A percentile compares a stretch with the other conserved stretches of the same genome.
Conservation (phyloP, 2,329 filamentous ascomycete genomes). For the Beauveria pseudobassiana region DNA sequence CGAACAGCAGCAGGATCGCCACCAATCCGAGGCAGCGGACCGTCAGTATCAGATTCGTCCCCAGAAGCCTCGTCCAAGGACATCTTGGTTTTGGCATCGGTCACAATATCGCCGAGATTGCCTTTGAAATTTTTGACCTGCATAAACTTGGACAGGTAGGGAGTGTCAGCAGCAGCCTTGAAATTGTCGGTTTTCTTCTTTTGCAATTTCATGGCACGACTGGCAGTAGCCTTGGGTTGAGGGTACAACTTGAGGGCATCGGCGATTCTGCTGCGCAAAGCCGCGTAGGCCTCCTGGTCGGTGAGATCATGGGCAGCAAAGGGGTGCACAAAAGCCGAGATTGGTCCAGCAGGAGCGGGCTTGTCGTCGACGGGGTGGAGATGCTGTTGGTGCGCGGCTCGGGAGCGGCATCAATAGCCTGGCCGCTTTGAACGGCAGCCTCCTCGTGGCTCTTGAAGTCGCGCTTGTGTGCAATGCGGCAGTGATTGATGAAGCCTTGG, state of each 20-base stretch:
- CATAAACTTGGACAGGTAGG: conserved; percentile 61
- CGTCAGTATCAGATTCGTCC: conserved; percentile 45
- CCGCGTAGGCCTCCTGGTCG: conserved; percentile 44
- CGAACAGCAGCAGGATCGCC: conserved; percentile 20
- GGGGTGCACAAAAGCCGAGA: conserved; percentile 24
- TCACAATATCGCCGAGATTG: conserved; percentile 51
- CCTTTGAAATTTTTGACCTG: conserved; percentile 52
- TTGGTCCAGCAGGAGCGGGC: conserved; percentile 12
- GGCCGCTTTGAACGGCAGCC: conserved; percentile 80
- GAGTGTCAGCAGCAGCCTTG: conserved; percentile 50
- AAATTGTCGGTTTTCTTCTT: conserved; percentile 15
- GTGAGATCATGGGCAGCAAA: conserved; percentile 36
- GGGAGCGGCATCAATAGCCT: conserved; percentile 55
- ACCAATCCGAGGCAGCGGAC: conserved; percentile 9
- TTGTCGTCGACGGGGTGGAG: neutral
- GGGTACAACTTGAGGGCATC: conserved; percentile 45
- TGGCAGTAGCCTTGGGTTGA: conserved; percentile 41
- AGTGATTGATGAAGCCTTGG: conserved; percentile 99
- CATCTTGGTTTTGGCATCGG: conserved; percentile 49
- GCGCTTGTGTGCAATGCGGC: conserved; percentile 86
- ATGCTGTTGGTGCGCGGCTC: conserved; percentile 13
- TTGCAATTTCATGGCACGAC: conserved; percentile 31
- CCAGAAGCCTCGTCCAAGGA: conserved; percentile 45
- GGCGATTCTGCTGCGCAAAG: conserved; percentile 45
- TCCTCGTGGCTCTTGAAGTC: conserved; percentile 96